A percentile compares a stretch with the other conserved stretches of the same genome.
phyloP scores from a whole-genome alignment of 768 basidiomycete species.

The Termitomyces sp. region DNA sequence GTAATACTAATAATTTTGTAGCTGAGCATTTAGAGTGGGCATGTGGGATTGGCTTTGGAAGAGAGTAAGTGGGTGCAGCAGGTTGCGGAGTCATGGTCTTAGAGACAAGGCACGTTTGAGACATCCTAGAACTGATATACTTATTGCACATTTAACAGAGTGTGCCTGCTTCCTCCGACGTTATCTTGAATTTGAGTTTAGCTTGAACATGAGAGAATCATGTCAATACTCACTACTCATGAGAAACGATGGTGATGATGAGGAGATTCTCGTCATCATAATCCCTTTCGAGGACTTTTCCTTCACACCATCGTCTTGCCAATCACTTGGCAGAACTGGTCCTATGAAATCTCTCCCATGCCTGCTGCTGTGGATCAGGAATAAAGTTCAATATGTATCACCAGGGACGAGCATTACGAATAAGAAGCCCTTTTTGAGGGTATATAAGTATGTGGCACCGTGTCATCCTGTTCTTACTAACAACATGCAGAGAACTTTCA shows the following conservation, averaged over 20 bases:
- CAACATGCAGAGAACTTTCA: constrained; percentile 31
- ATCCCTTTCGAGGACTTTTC: background rate
- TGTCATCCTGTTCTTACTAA: background rate
- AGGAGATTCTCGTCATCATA: no score
- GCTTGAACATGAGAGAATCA: background rate
- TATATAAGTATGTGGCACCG: background rate
- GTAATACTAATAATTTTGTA: no score
- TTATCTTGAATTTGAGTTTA: background rate
- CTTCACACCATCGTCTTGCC: background rate
- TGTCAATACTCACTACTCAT: background rate
- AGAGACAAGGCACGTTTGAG: no score
- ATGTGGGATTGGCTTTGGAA: no score
- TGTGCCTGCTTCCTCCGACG: background rate
- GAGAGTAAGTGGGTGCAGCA: no score
- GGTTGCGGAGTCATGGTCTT: no score
- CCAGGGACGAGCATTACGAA: background rate
- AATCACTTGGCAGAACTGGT: background rate
- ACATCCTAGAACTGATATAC: no score
- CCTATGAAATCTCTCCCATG: background rate
- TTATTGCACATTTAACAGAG: background rate
- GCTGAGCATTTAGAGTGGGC: no score
- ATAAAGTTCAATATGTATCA: background rate
- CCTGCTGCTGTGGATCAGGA: background rate
- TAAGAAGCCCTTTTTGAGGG: no score
- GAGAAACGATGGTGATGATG: background rate